Percentiles rank a stretch among this genome's conserved stretches.
Evolutionary conservation across 495 filamentous ascomycete species (phyloP).

Genomic region (Podospora bellae-mahoneyi): DNA sequence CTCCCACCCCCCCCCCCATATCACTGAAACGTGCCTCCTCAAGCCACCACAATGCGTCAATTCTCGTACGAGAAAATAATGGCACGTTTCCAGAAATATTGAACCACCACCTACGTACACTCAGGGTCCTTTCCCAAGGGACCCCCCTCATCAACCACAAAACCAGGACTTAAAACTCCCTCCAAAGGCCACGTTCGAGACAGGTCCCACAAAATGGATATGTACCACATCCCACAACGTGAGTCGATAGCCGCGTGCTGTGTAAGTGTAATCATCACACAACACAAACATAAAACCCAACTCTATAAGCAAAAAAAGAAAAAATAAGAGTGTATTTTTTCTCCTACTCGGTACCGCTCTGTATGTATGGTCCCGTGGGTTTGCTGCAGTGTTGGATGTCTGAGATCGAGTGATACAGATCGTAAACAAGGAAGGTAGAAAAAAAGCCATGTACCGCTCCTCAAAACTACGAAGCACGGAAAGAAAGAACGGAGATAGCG

Average conservation of each 20-base stretch:
- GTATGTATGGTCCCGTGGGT: neutral
- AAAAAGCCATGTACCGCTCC: no score
- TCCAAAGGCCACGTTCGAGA: neutral
- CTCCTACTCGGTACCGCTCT: neutral
- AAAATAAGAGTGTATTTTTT: no score
- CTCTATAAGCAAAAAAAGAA: no score
- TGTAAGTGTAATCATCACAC: neutral
- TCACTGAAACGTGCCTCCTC: neutral
- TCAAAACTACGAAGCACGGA: no score
- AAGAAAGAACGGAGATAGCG: no score
- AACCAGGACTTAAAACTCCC: neutral
- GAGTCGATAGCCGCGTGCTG: neutral
- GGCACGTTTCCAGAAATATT: neutral
- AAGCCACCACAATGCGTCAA: neutral
- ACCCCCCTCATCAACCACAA: neutral
- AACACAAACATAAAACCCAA: no score
- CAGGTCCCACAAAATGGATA: neutral
- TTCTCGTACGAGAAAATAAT: neutral
- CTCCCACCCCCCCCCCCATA: no score
- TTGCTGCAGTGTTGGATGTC: conserved; percentile 9
- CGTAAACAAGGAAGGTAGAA: conserved; percentile 1
- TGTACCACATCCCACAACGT: neutral
- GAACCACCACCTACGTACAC: no score
- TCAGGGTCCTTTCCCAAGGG: no score
- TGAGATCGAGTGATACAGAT: conserved; percentile 25